These are phyloP conservation scores for Leishmania aethiopica DNA, from an alignment of 208 protist species.

Conservation along the genomic window DNA sequence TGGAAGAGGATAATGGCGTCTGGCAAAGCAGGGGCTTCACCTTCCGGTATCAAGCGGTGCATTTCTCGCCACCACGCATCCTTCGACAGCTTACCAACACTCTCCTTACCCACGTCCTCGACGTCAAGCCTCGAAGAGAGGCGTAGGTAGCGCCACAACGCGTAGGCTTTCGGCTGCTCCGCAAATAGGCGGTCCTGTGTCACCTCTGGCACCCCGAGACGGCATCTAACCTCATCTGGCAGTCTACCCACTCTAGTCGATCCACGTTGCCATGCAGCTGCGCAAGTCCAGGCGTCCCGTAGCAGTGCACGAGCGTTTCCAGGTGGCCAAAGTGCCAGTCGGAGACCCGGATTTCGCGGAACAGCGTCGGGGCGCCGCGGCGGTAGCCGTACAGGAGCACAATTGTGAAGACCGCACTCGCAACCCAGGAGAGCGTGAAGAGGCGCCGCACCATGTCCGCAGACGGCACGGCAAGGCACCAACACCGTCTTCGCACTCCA, in stretches of 20 bases:
- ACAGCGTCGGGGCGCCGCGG: slow-evolving; percentile 42
- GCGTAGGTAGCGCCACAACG: slow-evolving; percentile 63
- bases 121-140: slow-evolving; percentile 1
- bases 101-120: not conserved
- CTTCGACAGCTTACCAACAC: not conserved
- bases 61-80: slow-evolving; percentile 27
- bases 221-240: slow-evolving; percentile 45
- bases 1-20: slow-evolving; percentile 69
- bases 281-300: slow-evolving; percentile 69
- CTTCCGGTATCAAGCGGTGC: slow-evolving; percentile 21
- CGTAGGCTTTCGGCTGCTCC: slow-evolving; percentile 43
- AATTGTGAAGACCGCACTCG: slow-evolving; percentile 45
- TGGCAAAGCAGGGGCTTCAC: slow-evolving; percentile 30
- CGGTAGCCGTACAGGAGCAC: slow-evolving; percentile 54
- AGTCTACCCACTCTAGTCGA: slow-evolving; percentile 55
- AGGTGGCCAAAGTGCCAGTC: slow-evolving; percentile 38
- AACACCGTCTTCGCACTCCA: not conserved
- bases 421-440: slow-evolving; percentile 25
- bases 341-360: slow-evolving; percentile 45
- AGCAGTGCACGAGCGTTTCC: slow-evolving; percentile 73
- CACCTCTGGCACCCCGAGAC: slow-evolving; percentile 26
- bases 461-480: not conserved
- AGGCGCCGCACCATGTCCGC: slow-evolving; percentile 1
- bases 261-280: slow-evolving; percentile 77
- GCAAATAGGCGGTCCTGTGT: slow-evolving; percentile 68